A percentile compares a stretch with the other conserved stretches of the same genome.
These are phyloP conservation scores for Mortierella sp. DNA, from an alignment of 371 early-diverging fungal genomes.

Conservation along the genomic window DNA sequence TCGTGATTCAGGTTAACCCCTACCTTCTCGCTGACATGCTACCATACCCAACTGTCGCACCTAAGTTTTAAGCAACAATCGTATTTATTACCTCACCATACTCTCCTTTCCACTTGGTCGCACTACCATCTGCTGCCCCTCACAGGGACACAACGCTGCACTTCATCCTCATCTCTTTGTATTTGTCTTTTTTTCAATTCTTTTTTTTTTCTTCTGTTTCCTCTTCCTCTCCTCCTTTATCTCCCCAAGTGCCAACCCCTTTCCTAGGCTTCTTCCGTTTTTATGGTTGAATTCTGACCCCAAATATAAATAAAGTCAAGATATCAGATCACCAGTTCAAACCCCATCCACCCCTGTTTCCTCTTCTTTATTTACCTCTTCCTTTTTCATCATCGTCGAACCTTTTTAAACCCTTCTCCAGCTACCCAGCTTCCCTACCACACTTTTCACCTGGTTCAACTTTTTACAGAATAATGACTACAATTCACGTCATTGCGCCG, in stretches of 20 bases:
- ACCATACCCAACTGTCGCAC: neutral
- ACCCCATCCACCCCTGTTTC: neutral
- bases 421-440: neutral
- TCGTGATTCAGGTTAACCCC: conserved; percentile 8
- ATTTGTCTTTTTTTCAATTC: neutral
- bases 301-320: neutral
- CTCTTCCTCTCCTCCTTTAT: neutral
- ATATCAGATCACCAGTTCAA: neutral
- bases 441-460: conserved; percentile 1
- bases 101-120: neutral
- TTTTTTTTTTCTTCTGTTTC: neutral
- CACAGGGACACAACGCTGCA: neutral
- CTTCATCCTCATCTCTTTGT: neutral
- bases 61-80: neutral
- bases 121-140: neutral
- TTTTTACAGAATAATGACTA: neutral
- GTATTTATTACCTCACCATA: conserved; percentile 3
- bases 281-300: neutral
- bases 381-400: neutral
- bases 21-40: neutral
- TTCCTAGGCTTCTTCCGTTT: neutral
- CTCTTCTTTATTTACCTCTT: neutral
- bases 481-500: conserved; percentile 6
- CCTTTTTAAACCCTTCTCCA: neutral
- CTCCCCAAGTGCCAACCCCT: neutral